Conservation (phyloP, 2,329 filamentous ascomycete genomes). For the Botrytis deweyae region DNA sequence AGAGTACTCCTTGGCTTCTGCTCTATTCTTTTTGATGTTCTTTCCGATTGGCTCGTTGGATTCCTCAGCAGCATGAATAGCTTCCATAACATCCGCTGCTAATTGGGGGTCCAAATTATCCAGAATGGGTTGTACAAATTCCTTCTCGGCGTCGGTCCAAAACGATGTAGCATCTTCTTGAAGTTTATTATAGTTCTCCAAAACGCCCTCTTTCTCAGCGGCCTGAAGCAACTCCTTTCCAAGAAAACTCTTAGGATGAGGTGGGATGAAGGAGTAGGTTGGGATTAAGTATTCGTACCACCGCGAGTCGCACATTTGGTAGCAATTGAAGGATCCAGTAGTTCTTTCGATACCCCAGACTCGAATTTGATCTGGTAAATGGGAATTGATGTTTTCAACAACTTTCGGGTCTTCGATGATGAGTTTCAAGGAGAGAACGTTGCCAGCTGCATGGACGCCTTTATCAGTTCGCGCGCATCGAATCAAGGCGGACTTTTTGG, state of each 20-base stretch:
- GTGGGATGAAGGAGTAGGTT: slow-evolving; percentile 87
- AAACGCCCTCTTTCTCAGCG: slow-evolving; percentile 69
- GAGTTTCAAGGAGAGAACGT: slow-evolving; percentile 91
- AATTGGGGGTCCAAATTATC: slow-evolving; percentile 62
- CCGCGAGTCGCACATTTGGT: slow-evolving; percentile 89
- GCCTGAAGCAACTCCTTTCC: slow-evolving; percentile 79
- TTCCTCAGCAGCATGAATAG: slow-evolving; percentile 49
- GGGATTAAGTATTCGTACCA: slow-evolving; percentile 98
- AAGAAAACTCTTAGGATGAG: slow-evolving; percentile 83
- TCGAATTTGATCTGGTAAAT: slow-evolving; percentile 83
- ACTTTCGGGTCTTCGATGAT: slow-evolving; percentile 90
- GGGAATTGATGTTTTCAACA: slow-evolving; percentile 85
- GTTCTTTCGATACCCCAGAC: slow-evolving; percentile 93
- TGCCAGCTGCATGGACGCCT: slow-evolving; percentile 93
- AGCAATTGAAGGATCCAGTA: slow-evolving; percentile 89
- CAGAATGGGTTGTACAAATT: slow-evolving; percentile 71
- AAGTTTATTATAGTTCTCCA: slow-evolving; percentile 65
- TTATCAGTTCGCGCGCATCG: slow-evolving; percentile 96
- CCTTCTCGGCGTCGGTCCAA: slow-evolving; percentile 81
- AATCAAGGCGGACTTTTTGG: slow-evolving; percentile 91
- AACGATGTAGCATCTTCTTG: slow-evolving; percentile 78
- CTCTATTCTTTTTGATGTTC: slow-evolving; percentile 14
- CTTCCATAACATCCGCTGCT: slow-evolving; percentile 60
- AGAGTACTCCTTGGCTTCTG: slow-evolving; percentile 3
- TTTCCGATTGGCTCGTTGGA: slow-evolving; percentile 24